These are phyloP conservation scores for Coniochaeta sp. DNA, from an alignment of 2,329 filamentous ascomycete genomes.

Conservation along the genomic window DNA sequence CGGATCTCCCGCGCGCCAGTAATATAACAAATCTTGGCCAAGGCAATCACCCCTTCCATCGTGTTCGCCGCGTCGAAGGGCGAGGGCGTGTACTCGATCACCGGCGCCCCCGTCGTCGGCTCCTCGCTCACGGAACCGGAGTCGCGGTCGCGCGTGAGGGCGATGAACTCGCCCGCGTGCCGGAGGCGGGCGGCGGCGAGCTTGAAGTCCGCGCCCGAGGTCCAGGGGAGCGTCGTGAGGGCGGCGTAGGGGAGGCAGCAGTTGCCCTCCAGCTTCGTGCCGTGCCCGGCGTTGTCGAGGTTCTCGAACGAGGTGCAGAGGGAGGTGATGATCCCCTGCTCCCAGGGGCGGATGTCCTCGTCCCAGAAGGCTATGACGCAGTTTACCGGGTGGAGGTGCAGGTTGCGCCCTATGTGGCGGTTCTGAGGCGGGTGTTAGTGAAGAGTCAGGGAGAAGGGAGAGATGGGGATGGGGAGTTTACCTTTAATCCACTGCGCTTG, in stretches of 20 bases:
- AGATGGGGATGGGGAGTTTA: constrained; percentile 23
- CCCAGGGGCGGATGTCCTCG: constrained; percentile 64
- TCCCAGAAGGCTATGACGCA: constrained; percentile 56
- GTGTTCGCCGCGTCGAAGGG: constrained; percentile 66
- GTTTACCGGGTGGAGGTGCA: constrained; percentile 73
- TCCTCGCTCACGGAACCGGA: constrained; percentile 69
- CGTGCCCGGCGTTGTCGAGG: constrained; percentile 72
- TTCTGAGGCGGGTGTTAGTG: constrained; percentile 42
- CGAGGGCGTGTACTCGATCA: constrained; percentile 65
- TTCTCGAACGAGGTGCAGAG: constrained; percentile 75
- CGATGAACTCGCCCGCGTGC: constrained; percentile 66
- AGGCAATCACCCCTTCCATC: constrained; percentile 62
- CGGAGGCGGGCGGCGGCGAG: constrained; percentile 60
- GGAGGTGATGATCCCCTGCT: constrained; percentile 67
- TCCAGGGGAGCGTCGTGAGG: constrained; percentile 60
- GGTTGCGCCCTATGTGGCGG: constrained; percentile 71
- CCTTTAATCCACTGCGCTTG: constrained; percentile 67
- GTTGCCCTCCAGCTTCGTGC: constrained; percentile 71
- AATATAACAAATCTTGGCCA: constrained; percentile 71
- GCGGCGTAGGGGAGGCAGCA: constrained; percentile 65
- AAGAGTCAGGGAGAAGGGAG: constrained; percentile 10
- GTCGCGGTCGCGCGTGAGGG: constrained; percentile 69
- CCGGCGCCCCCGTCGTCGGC: constrained; percentile 53
- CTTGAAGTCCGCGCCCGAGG: constrained; percentile 64
- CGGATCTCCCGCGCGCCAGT: constrained; percentile 77